These are phyloP conservation scores for Aspergillus sp. DNA, from an alignment of 2,329 filamentous ascomycete species.

Conservation along the genomic window DNA sequence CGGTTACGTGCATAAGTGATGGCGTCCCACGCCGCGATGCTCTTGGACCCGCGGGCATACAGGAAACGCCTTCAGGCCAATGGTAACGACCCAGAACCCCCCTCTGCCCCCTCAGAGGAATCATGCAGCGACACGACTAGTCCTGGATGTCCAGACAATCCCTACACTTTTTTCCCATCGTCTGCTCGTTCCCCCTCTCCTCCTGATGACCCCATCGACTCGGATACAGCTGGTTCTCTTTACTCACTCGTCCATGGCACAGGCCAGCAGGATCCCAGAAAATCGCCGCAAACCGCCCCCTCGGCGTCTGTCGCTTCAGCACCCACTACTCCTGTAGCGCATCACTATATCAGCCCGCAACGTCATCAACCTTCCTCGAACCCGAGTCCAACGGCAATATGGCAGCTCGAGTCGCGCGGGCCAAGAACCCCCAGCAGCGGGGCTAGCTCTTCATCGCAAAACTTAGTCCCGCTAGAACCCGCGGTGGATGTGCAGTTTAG, in stretches of 20 bases:
- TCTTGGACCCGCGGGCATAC: constrained; percentile 40
- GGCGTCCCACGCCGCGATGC: constrained; percentile 38
- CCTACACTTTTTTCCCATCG: constrained; percentile 6
- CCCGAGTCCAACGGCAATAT: no score
- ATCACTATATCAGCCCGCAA: constrained; percentile 16
- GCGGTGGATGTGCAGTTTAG: constrained; percentile 26
- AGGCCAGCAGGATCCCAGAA: constrained; percentile 15
- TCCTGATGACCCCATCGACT: constrained; percentile 9
- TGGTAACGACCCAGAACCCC: constrained; percentile 22
- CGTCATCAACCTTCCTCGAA: constrained; percentile 5
- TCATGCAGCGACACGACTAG: constrained; percentile 4
- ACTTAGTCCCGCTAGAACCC: constrained; percentile 6
- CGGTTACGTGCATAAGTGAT: constrained; percentile 20
- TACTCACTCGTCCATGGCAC: constrained; percentile 19
- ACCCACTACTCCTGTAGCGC: constrained; percentile 19
- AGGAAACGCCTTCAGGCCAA: constrained; percentile 31
- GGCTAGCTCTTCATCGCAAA: constrained; percentile 4
- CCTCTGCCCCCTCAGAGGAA: constrained; percentile 4
- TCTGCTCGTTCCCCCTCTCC: constrained; percentile 9
- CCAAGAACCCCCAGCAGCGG: no score
- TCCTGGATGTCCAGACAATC: constrained; percentile 6
- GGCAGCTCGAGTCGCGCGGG: constrained; percentile 1
- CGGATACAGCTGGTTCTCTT: constrained; percentile 3
- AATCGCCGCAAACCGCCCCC: constrained; percentile 6
- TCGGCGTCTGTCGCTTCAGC: constrained; percentile 15